Percentiles rank a stretch among this genome's conserved stretches.
These are phyloP conservation scores for Arthroderma sp. DNA, from an alignment of 2,329 filamentous ascomycete species.

Conservation along the genomic window DNA sequence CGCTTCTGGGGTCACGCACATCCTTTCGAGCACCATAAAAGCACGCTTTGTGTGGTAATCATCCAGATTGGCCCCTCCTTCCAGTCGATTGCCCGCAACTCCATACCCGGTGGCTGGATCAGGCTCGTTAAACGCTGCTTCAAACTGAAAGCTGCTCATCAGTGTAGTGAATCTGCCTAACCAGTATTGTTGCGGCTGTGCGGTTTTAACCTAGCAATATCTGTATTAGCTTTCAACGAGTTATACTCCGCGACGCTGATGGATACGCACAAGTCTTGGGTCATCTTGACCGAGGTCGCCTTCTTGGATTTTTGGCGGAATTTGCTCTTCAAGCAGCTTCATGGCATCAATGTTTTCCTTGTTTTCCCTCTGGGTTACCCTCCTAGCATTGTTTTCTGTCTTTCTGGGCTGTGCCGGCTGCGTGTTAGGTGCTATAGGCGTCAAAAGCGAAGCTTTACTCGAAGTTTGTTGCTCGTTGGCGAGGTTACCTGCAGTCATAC, in stretches of 20 bases:
- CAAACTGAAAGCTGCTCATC: constrained; percentile 20
- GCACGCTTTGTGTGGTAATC: constrained; percentile 19
- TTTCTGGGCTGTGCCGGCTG: too few relatives aligned
- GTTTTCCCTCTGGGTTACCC: too few relatives aligned
- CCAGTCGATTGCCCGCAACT: constrained; percentile 1
- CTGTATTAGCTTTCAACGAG: neutral
- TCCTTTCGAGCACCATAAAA: constrained; percentile 22
- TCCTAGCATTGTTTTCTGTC: too few relatives aligned
- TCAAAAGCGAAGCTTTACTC: too few relatives aligned
- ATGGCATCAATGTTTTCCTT: too few relatives aligned
- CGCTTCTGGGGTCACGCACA: constrained; percentile 24
- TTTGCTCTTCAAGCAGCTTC: too few relatives aligned
- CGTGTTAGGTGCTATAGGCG: too few relatives aligned
- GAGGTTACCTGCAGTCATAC: neutral
- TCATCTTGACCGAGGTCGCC: too few relatives aligned
- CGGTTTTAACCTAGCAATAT: constrained; percentile 12
- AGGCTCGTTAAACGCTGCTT: constrained; percentile 20
- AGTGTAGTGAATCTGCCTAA: constrained; percentile 21
- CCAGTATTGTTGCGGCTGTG: constrained; percentile 20
- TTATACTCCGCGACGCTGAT: too few relatives aligned
- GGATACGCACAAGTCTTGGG: too few relatives aligned
- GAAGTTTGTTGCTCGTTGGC: too few relatives aligned
- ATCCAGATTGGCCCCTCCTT: constrained; percentile 13
- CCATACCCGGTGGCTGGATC: constrained; percentile 17
- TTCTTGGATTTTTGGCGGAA: too few relatives aligned